Evolutionary conservation across 306 rosid species (phyloP), one percentile per base, ranked within the genome.

Genomic region (Glycine soja): DNA sequence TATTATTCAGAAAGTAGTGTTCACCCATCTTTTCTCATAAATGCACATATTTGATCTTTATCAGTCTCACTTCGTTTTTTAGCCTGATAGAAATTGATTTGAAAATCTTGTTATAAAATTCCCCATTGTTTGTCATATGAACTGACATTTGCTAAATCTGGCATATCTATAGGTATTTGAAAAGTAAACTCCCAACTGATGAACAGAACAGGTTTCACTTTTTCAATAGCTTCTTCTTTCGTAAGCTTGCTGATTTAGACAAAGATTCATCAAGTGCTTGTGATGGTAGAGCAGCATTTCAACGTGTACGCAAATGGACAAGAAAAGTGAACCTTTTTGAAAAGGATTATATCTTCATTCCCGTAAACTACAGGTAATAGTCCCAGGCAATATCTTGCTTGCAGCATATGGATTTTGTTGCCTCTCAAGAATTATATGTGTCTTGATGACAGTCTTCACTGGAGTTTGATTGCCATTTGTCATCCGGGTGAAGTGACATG

Each of bases 161-260:
- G 65, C 46, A 11, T 79, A 58, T 81, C 54, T 51, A 12, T 77
- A 92, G 97, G 85, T 87, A 90, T 80, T 81, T 90, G 90, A 85
- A 90, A 81, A 88, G 51, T 30, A 86, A 84, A 69, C 85, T 90
- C 67, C 85, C 81, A 40, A 78, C 76, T 6, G 81, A 67, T 34
- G 88, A 90, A 67, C 84, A 79, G 52, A 64, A 77, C 46, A 79
- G 87, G 88, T 88, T 88, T 73, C 88, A 90, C 87, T 92, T 92
- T 82, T 92, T 90, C 87, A 92, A 88, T 74, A 82, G 94, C 84
- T 92, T 92, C 85, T 92, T 92, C 90, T 92, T 90, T 84, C 91
- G 92, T 81, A 92, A 92, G 85, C 91, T 92, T 88, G 91, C 89
- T 81, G 94, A 92, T 87, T 81, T 92, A 45, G 92, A 92, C 80